These are phyloP conservation scores for Cytospora leucostoma DNA, from an alignment of 2,329 filamentous ascomycete genomes.

Conservation along the genomic window DNA sequence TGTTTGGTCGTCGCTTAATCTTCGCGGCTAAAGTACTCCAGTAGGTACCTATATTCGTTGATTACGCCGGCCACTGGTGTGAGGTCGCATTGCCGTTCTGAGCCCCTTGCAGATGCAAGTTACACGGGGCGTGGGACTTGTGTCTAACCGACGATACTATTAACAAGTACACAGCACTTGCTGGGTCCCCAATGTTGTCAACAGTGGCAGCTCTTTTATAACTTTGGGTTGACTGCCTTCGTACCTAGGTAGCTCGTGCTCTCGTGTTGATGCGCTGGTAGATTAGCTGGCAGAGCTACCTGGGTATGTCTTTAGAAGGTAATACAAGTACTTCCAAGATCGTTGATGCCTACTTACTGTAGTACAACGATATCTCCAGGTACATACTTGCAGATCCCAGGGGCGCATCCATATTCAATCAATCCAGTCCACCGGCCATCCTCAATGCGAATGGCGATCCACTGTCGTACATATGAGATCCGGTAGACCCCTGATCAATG, in stretches of 20 bases:
- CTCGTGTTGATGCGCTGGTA: too few species aligned
- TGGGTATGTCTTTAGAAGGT: too few species aligned
- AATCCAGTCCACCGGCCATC: not conserved
- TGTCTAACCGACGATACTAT: not conserved
- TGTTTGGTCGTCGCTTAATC: not conserved
- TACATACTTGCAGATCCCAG: not conserved
- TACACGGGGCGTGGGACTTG: not conserved
- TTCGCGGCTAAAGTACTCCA: not conserved
- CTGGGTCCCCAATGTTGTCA: not conserved
- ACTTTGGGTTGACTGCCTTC: too few species aligned
- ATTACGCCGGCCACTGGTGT: not conserved
- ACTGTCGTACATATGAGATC: not conserved
- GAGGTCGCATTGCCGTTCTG: constrained; percentile 1
- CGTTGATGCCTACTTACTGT: not conserved
- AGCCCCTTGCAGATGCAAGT: constrained; percentile 2
- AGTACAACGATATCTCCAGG: not conserved
- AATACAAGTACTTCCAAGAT: too few species aligned
- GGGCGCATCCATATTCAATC: not conserved
- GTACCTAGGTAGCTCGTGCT: too few species aligned
- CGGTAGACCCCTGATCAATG: not conserved
- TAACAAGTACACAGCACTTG: not conserved
- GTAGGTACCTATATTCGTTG: too few species aligned
- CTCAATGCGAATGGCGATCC: not conserved
- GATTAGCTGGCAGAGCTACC: too few species aligned
- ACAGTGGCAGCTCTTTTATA: too few species aligned